A percentile compares a stretch with the other conserved stretches of the same genome.
Evolutionary conservation across 768 basidiomycete species (phyloP).

Genomic region (Sistotremastrum niveocremeum): DNA sequence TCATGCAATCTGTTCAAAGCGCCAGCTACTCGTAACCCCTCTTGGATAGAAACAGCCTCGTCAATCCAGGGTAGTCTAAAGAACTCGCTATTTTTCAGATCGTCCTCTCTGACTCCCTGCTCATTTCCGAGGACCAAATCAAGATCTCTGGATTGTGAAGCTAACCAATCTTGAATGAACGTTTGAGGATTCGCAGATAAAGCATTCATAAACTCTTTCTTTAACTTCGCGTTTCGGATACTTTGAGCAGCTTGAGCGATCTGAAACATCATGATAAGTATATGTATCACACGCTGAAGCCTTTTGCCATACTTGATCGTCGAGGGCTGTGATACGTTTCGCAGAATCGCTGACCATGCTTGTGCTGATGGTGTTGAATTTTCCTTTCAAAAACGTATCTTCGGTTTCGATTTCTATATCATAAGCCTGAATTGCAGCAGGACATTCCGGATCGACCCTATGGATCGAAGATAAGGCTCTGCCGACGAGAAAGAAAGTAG

Average conservation of each 20-base stretch:
- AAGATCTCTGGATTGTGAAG: constrained; percentile 83
- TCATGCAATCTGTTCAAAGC: too few relatives aligned
- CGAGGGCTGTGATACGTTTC: constrained; percentile 54
- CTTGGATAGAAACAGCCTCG: constrained; percentile 74
- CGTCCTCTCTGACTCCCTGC: constrained; percentile 71
- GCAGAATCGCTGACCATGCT: constrained; percentile 57
- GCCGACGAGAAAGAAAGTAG: constrained; percentile 24
- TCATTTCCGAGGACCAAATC: constrained; percentile 83
- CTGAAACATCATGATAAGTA: constrained; percentile 22
- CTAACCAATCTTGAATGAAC: constrained; percentile 84
- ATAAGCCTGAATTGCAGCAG: constrained; percentile 52
- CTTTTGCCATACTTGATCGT: constrained; percentile 65
- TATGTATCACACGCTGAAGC: neutral
- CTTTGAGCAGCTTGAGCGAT: constrained; percentile 77
- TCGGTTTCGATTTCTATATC: constrained; percentile 86
- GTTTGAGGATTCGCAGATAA: constrained; percentile 68
- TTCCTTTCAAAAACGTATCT: constrained; percentile 56
- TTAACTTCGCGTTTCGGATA: constrained; percentile 75
- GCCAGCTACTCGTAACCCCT: constrained; percentile 54
- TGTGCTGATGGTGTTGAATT: constrained; percentile 56
- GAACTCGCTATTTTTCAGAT: constrained; percentile 78
- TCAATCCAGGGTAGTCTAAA: constrained; percentile 90
- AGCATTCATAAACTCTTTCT: constrained; percentile 71
- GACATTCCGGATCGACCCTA: constrained; percentile 36
- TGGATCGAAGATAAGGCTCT: neutral